phyloP scores from a whole-genome alignment of 2,329 filamentous ascomycete genomes.

The Nemania sp. region DNA sequence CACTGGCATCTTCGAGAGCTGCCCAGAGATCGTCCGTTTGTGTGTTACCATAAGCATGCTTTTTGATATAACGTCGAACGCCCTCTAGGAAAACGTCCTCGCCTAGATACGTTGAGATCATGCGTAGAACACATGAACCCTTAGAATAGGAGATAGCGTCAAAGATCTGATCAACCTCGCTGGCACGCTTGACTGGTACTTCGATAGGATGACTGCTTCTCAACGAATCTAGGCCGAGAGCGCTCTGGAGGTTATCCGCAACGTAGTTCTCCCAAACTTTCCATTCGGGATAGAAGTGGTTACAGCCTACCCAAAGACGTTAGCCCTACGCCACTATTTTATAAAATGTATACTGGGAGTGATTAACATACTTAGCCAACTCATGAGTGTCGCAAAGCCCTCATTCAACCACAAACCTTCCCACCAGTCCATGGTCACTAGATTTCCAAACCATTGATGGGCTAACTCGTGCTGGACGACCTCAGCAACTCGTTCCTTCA shows the following conservation, averaged over 20 bases:
- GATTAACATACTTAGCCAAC: conserved; percentile 66
- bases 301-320: conserved; percentile 77
- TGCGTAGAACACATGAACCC: conserved; percentile 93
- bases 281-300: conserved; percentile 97
- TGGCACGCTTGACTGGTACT: conserved; percentile 92
- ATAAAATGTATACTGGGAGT: neutral
- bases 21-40: conserved; percentile 92
- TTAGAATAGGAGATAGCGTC: conserved; percentile 98
- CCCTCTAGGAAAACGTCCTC: conserved; percentile 95
- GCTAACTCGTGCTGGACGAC: conserved; percentile 97
- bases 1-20: conserved; percentile 86
- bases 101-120: conserved; percentile 96
- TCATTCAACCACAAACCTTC: conserved; percentile 97
- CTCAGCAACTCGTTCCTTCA: conserved; percentile 93
- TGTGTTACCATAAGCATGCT: conserved; percentile 97
- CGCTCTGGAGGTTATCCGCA: conserved; percentile 89
- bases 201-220: conserved; percentile 97
- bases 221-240: conserved; percentile 87
- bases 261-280: conserved; percentile 98
- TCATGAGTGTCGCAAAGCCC: conserved; percentile 93
- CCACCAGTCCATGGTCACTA: conserved; percentile 99
- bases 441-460: conserved; percentile 98
- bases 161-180: conserved; percentile 98
- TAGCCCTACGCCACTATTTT: conserved; percentile 17
- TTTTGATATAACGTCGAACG: conserved; percentile 90